A percentile compares a stretch with the other conserved stretches of the same genome.
Evolutionary conservation across 768 basidiomycete genomes (phyloP).

Genomic region (Macrolepiota albuminosa): DNA sequence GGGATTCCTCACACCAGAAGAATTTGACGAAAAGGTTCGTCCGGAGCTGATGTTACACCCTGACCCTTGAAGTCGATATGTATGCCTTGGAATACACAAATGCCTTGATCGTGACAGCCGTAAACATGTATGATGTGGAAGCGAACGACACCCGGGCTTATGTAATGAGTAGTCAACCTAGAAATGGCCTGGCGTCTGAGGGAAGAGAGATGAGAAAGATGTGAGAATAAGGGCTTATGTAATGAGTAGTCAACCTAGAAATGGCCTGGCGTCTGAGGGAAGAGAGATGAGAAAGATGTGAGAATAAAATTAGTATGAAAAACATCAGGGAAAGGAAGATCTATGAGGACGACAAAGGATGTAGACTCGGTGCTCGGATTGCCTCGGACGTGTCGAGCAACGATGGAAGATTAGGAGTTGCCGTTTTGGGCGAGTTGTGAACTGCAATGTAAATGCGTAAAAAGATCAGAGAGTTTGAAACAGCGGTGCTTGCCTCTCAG

Average conservation of each 20-base stretch:
- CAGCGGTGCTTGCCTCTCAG: constrained; percentile 21
- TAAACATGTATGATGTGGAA: constrained; percentile 8
- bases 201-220: too few species aligned
- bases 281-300: constrained; percentile 3
- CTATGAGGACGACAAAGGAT: constrained; percentile 4
- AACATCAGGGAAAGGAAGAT: constrained; percentile 17
- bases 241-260: constrained; percentile 5
- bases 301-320: constrained; percentile 16
- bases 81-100: constrained; percentile 4
- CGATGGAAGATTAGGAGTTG: constrained; percentile 15
- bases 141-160: constrained; percentile 8
- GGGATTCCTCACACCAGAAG: constrained; percentile 81
- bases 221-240: constrained; percentile 7
- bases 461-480: constrained; percentile 28
- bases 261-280: constrained; percentile 1
- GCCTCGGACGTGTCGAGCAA: constrained; percentile 9
- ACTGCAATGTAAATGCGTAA: constrained; percentile 27
- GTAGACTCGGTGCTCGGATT: neutral
- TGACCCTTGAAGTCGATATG: constrained; percentile 21
- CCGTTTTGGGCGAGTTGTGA: constrained; percentile 23
- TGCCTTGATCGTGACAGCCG: too few species aligned
- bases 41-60: constrained; percentile 89
- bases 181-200: constrained; percentile 1
- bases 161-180: constrained; percentile 8
- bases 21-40: constrained; percentile 92